Evolutionary conservation across 2,329 filamentous ascomycete genomes (phyloP).

Genomic region (Aspergillus puulaauensis): DNA sequence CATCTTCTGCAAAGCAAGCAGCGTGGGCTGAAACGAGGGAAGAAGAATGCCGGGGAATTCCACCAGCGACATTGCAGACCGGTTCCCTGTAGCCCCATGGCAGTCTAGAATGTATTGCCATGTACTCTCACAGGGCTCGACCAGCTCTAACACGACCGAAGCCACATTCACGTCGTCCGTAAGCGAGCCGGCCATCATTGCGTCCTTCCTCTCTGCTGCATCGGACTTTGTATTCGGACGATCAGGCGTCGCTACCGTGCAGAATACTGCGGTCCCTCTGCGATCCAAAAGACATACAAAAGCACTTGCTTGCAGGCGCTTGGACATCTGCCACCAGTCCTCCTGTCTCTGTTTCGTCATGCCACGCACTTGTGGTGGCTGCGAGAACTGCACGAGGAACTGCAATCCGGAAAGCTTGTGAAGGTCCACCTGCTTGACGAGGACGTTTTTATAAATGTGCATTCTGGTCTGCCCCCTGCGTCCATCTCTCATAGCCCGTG

Average conservation of each 20-base stretch:
- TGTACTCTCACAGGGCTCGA: conserved; percentile 25
- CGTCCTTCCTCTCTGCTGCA: background rate
- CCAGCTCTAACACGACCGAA: conserved; percentile 28
- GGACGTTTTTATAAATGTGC: conserved; percentile 7
- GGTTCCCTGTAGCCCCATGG: background rate
- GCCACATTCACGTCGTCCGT: conserved; percentile 27
- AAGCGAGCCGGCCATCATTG: conserved; percentile 17
- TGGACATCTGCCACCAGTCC: conserved; percentile 32
- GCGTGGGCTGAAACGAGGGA: conserved; percentile 57
- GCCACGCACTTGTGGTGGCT: conserved; percentile 18
- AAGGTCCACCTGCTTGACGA: conserved; percentile 14
- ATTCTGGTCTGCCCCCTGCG: conserved; percentile 1
- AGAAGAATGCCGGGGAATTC: conserved; percentile 64
- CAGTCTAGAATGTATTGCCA: conserved; percentile 20
- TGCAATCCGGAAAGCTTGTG: conserved; percentile 19
- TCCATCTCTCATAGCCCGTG: conserved; percentile 1
- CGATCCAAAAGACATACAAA: conserved; percentile 28
- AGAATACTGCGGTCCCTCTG: conserved; percentile 24
- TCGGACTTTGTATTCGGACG: background rate
- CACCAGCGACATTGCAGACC: conserved; percentile 42
- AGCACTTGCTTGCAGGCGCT: conserved; percentile 27
- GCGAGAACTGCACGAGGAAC: conserved; percentile 21
- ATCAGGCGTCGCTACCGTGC: conserved; percentile 18
- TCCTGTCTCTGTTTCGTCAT: conserved; percentile 14
- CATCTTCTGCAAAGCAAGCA: conserved; percentile 58